Conservation (phyloP, 75 land plant species). For the Adiantum capillusveneris region DNA sequence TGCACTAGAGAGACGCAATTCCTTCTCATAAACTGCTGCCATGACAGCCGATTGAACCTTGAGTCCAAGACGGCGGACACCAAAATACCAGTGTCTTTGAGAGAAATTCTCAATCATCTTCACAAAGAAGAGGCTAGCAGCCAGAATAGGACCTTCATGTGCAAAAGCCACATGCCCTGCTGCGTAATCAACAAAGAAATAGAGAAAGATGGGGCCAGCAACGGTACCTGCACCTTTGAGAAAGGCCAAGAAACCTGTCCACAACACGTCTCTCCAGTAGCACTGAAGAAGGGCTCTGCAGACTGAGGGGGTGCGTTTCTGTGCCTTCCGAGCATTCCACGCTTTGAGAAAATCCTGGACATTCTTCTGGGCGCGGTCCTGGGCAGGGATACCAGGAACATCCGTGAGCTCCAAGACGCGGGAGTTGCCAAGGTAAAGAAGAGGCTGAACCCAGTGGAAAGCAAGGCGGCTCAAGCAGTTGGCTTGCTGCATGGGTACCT, state of each 20-base stretch:
- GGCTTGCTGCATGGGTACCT: no score
- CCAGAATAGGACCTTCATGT: constrained; percentile 26
- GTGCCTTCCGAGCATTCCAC: constrained; percentile 13
- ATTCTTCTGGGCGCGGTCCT: constrained; percentile 37
- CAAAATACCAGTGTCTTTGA: constrained; percentile 34
- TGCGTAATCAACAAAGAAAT: constrained; percentile 21
- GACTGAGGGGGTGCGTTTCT: constrained; percentile 7
- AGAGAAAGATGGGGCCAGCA: constrained; percentile 28
- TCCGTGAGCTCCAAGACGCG: constrained; percentile 40
- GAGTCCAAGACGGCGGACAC: constrained; percentile 25
- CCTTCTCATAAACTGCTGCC: constrained; percentile 29
- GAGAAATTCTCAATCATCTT: constrained; percentile 24
- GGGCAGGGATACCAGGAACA: constrained; percentile 39
- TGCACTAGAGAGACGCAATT: constrained; percentile 23
- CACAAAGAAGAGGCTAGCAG: constrained; percentile 14
- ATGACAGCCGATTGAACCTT: constrained; percentile 27
- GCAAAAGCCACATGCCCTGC: constrained; percentile 15
- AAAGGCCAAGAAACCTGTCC: constrained; percentile 24
- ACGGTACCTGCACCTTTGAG: constrained; percentile 12
- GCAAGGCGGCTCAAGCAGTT: constrained; percentile 29
- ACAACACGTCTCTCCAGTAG: constrained; percentile 15
- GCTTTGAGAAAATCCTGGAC: constrained; percentile 22
- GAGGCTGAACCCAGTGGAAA: constrained; percentile 60
- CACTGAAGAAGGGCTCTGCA: constrained; percentile 22
- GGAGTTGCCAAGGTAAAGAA: constrained; percentile 46